Conservation (phyloP, 2,329 filamentous ascomycete genomes). For the Fusarium torulosum region DNA sequence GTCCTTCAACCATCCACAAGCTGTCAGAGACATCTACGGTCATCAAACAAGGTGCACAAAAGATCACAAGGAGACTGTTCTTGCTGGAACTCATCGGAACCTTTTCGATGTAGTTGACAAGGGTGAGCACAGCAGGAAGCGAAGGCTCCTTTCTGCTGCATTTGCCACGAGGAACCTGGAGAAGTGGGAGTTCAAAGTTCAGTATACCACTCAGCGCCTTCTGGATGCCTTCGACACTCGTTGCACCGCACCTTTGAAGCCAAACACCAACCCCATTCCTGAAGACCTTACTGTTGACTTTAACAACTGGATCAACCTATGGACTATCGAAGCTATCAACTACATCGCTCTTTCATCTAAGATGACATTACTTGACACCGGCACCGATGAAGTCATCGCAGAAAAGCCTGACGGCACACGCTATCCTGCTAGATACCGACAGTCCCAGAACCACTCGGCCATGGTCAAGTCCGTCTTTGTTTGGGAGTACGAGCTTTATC, state of each 20-base stretch:
- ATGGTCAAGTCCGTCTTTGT: no score
- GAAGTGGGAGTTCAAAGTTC: conserved; percentile 67
- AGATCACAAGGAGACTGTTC: conserved; percentile 59
- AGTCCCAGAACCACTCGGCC: no score
- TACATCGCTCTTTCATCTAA: no score
- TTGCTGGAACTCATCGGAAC: conserved; percentile 62
- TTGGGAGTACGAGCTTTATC: no score
- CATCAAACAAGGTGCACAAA: conserved; percentile 65
- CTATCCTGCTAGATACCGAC: no score
- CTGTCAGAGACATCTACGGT: conserved; percentile 54
- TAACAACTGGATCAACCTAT: no score
- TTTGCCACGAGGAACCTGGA: conserved; percentile 67
- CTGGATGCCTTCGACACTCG: conserved; percentile 57
- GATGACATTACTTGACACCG: no score
- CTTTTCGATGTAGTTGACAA: conserved; percentile 66
- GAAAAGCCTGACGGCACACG: no score
- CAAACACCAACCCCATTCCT: conserved; percentile 42
- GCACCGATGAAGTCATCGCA: no score
- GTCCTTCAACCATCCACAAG: conserved; percentile 40
- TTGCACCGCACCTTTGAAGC: conserved; percentile 13
- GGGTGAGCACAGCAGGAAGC: conserved; percentile 63
- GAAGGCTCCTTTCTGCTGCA: conserved; percentile 62
- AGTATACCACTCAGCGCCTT: conserved; percentile 63
- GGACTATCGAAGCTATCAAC: no score
- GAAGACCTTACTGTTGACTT: no score